Evolutionary conservation across 1,284 basidiomycete genomes (phyloP).

Genomic region (Apiotrichum akiyoshidainum): DNA sequence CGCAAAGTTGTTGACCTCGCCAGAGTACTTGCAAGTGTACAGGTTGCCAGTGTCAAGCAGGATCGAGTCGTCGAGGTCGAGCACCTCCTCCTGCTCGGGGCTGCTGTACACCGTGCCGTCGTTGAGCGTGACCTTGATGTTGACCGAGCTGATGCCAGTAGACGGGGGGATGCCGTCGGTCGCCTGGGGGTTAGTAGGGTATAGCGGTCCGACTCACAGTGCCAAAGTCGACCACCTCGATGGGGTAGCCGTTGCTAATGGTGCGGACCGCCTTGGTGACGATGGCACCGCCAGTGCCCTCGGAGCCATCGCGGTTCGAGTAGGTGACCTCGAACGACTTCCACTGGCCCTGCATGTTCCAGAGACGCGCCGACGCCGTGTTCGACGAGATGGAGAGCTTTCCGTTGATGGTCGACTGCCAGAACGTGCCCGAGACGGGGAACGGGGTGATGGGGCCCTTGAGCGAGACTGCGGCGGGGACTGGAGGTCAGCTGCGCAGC

Average conservation of each 20-base stretch:
- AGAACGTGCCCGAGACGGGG: constrained; percentile 13
- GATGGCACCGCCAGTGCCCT: constrained; percentile 3
- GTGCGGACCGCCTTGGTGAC: not conserved
- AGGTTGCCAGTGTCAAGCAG: constrained; percentile 12
- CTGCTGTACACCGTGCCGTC: constrained; percentile 13
- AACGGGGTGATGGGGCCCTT: constrained; percentile 14
- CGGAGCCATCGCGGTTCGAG: constrained; percentile 15
- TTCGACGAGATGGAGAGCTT: not conserved
- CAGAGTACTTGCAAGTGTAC: constrained; percentile 16
- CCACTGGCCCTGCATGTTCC: constrained; percentile 18
- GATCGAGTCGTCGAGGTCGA: constrained; percentile 16
- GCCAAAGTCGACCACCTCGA: constrained; percentile 11
- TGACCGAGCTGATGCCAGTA: constrained; percentile 6
- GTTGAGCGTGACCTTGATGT: constrained; percentile 7
- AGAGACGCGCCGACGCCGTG: constrained; percentile 15
- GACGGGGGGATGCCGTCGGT: not conserved
- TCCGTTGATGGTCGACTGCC: constrained; percentile 12
- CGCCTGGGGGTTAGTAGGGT: not conserved
- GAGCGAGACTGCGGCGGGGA: constrained; percentile 15
- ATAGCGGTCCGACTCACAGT: not conserved
- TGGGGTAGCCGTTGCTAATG: constrained; percentile 10
- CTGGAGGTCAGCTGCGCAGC: constrained; percentile 1
- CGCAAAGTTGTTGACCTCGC: not conserved
- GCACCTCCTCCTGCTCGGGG: constrained; percentile 10
- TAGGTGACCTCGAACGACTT: constrained; percentile 12